Evolutionary conservation across 805 yeast genomes (phyloP), one percentile per base, ranked within the genome.

Genomic region (Ogataea trehalophila): DNA sequence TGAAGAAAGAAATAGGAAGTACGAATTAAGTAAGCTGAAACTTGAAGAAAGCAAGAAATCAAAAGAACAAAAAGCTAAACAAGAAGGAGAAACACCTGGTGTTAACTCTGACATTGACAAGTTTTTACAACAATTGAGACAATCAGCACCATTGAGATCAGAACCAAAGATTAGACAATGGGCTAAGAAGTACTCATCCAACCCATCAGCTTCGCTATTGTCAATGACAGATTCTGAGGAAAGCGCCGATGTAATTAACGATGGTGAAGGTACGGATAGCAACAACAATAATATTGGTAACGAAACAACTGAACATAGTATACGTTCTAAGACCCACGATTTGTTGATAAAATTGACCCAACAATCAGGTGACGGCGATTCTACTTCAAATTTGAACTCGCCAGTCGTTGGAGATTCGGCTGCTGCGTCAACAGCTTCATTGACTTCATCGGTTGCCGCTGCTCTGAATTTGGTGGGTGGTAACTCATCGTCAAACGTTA

Each of bases 161-260:
- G 94, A 90, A 52, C 80, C 94, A 0, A 74, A 95, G 57, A 80
- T 88, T 57, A 74, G 94, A 45, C 95, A 92, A 1, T 72, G 83
- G 56, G 85, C 88, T 47, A 78, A 90, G 54, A 81, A 76, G 59
- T 83, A 82, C 23, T 49, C 65, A 2, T 40, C 39, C 20, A 29
- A 17, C 47, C 33, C 23, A 17, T 31, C 39, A 20, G 11, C 35
- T 4, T 9, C 31, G 7, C 13, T 6, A 11, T 9, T 26, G 9
- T 3, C 31, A 26, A 26, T 9, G 31, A 5, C 31, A 11, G 31
- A 26, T 11, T 26, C 31, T 26, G 31, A 26, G 11, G 31, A 26
- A 26, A 26, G 11, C 9, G 31, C 13, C 20, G 20, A 20, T 26
- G 31, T 9, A 26, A 26, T 26, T 5, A 37, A 39, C 26, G 43